These are phyloP conservation scores for Fonsecaea erecta DNA, from an alignment of 2,329 filamentous ascomycete species.

Conservation along the genomic window DNA sequence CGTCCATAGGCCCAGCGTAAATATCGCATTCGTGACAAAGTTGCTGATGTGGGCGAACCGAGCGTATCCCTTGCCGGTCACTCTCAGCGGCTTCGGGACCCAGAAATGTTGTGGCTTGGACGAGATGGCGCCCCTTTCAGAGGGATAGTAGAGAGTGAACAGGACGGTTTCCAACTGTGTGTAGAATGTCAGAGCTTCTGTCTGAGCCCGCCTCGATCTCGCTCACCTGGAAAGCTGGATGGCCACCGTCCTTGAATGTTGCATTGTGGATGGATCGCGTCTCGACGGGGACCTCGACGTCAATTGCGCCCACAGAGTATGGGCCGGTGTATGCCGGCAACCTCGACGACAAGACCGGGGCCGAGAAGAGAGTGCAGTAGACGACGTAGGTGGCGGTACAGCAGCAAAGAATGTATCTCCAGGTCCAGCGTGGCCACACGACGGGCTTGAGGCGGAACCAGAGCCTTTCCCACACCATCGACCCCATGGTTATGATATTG, in stretches of 20 bases:
- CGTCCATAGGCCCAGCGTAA: constrained; percentile 34
- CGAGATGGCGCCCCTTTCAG: constrained; percentile 24
- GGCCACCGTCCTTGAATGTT: constrained; percentile 28
- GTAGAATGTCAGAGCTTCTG: background rate
- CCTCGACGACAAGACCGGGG: constrained; percentile 31
- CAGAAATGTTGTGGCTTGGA: constrained; percentile 36
- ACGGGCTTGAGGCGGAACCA: constrained; percentile 9
- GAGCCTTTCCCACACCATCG: constrained; percentile 25
- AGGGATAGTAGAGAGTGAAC: constrained; percentile 38
- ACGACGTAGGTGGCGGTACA: constrained; percentile 26
- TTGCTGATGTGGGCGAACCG: constrained; percentile 37
- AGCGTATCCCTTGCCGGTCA: constrained; percentile 35
- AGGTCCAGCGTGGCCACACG: constrained; percentile 30
- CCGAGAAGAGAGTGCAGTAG: constrained; percentile 31
- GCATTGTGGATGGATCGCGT: constrained; percentile 30
- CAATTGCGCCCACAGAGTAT: constrained; percentile 37
- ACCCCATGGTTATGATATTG: constrained; percentile 19
- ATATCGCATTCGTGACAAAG: constrained; percentile 33
- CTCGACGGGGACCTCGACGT: constrained; percentile 35
- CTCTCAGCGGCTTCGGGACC: constrained; percentile 34
- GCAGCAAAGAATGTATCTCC: constrained; percentile 32
- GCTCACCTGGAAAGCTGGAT: constrained; percentile 34
- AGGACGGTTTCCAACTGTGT: constrained; percentile 37
- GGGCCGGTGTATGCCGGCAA: constrained; percentile 36
- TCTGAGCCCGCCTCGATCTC: background rate